Conservation (phyloP, 2,329 filamentous ascomycete genomes). For the Diaporthe vexans region DNA sequence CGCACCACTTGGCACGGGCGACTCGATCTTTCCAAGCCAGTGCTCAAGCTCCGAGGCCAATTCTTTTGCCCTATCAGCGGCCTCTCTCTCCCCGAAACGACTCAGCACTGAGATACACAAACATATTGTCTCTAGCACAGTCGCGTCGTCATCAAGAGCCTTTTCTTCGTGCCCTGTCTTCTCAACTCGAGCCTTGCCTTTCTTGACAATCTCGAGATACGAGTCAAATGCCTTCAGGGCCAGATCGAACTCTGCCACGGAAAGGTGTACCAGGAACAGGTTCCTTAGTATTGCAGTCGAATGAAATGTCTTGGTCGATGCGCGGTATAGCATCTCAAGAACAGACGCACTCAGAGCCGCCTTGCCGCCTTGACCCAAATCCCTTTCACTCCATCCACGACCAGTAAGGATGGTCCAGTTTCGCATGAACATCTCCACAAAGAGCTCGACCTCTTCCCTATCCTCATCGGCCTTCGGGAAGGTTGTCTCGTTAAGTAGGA, state of each 20-base stretch:
- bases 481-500: constrained; percentile 81
- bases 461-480: constrained; percentile 89
- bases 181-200: constrained; percentile 85
- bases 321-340: constrained; percentile 89
- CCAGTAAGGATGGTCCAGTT: constrained; percentile 91
- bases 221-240: constrained; percentile 93
- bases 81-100: constrained; percentile 80
- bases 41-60: constrained; percentile 80
- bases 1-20: constrained; percentile 47
- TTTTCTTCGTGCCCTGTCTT: constrained; percentile 81
- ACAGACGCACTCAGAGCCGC: constrained; percentile 81
- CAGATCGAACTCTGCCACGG: constrained; percentile 91
- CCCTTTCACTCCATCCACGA: constrained; percentile 82
- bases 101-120: constrained; percentile 86
- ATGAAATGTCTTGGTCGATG: constrained; percentile 94
- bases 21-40: constrained; percentile 76
- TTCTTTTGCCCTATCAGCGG: constrained; percentile 83
- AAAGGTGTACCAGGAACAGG: constrained; percentile 88
- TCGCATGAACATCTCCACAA: constrained; percentile 81
- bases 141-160: constrained; percentile 83
- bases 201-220: constrained; percentile 89
- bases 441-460: constrained; percentile 84
- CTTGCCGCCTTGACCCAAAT: constrained; percentile 86
- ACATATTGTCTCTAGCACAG: constrained; percentile 81
- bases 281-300: constrained; percentile 90